Evolutionary conservation across 2,329 filamentous ascomycete genomes (phyloP), one percentile per base, ranked within the genome.

Genomic region (Diplodia intermedia): DNA sequence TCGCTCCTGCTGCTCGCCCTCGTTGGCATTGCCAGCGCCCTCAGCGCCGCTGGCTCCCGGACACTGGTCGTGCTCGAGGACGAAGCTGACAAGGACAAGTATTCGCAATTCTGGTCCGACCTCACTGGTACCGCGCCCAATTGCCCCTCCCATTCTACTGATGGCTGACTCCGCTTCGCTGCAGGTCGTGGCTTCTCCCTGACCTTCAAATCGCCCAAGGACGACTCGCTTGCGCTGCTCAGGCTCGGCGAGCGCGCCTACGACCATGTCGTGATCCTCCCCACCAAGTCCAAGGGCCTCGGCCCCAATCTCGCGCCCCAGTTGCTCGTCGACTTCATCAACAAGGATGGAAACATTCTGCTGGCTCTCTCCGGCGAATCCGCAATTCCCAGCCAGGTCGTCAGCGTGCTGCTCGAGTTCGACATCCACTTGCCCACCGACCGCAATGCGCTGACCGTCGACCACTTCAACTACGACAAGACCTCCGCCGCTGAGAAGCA

Each of bases 391-490:
- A 88, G 87, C 66, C 88, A 91, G 57, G 82, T 97, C 73, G 88
- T 89, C 72, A 90, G 91, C 52, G 85, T 97, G 68, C 91, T 98
- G 63, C 84, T 91, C 75, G 93, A 98, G 81, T 86, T 97, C 78
- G 94, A 97, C 77, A 91, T 99, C 75, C 85, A 89, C 72, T 87
- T 97, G n/a, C 92, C 95, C 49, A 82, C 88, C 43, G 94, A 97
- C 80, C 92, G 94, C 75, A 92, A 90, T 67, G 89, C 92, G 68
- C 84, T 94, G 68, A 90, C 97, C 6, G 90, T 98, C 70, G 95
- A 98, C 81, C 95, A 99, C 84, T 97, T 98, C 88, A 91, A 92
- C 83, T 95, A 95, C 82, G 94, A 98, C 76, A 85, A 86, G 68
- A 73, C 86, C 38, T 92, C 90, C 50, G 90, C 94, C 4, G 77